phyloP scores from a whole-genome alignment of 2,329 filamentous ascomycete species.

The Claviceps paspali region DNA sequence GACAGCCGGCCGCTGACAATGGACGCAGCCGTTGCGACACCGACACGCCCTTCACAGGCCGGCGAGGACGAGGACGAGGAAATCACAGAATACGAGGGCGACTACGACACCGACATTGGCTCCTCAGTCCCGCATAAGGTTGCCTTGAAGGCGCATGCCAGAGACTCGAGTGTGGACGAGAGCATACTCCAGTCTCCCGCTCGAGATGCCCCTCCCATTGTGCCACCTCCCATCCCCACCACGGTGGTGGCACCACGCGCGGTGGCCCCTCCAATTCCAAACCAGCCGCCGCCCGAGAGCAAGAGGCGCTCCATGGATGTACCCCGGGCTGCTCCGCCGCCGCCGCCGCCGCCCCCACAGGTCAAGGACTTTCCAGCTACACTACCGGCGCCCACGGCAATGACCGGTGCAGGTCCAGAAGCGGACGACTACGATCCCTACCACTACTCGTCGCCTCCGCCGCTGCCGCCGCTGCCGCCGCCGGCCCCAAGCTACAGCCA shows the following conservation, averaged over 20 bases:
- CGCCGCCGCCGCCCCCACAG: slow-evolving; percentile 24
- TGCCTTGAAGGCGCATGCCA: slow-evolving; percentile 67
- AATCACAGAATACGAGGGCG: slow-evolving; percentile 87
- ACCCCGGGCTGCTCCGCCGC: slow-evolving; percentile 55
- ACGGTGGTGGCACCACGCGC: slow-evolving; percentile 39
- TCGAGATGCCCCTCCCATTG: slow-evolving; percentile 26
- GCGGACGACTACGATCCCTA: slow-evolving; percentile 59
- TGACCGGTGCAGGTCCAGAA: slow-evolving; percentile 17
- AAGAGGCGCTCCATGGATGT: slow-evolving; percentile 52
- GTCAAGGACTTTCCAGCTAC: slow-evolving; percentile 12
- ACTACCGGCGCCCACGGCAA: slow-evolving; percentile 1
- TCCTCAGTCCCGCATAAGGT: slow-evolving; percentile 91
- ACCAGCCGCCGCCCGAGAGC: slow-evolving; percentile 37
- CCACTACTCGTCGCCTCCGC: slow-evolving; percentile 29
- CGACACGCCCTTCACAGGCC: slow-evolving; percentile 26
- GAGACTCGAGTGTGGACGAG: slow-evolving; percentile 63
- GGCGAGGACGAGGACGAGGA: slow-evolving; percentile 60
- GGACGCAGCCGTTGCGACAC: slow-evolving; percentile 31
- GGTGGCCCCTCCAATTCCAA: slow-evolving; percentile 50
- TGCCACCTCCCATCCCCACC: slow-evolving; percentile 42
- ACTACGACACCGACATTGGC: slow-evolving; percentile 95
- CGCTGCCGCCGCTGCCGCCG: slow-evolving; percentile 12
- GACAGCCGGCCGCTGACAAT: slow-evolving; percentile 44
- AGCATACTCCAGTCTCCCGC: slow-evolving; percentile 44
- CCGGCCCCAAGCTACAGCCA: slow-evolving; percentile 15